These are phyloP conservation scores for Scheffersomyces coipomensis DNA, from an alignment of 805 yeast genomes.

Conservation along the genomic window DNA sequence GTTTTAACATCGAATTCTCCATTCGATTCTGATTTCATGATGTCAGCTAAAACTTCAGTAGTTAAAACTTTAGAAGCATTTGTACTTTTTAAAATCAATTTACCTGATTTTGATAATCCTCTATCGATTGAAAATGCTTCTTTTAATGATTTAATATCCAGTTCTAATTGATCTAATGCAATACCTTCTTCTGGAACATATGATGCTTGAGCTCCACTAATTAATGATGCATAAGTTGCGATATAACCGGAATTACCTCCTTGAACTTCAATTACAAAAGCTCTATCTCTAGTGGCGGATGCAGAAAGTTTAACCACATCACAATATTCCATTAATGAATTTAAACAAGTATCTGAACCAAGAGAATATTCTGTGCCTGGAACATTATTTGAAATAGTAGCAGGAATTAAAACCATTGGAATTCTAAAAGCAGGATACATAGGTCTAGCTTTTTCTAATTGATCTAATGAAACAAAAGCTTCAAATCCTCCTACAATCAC, in stretches of 20 bases:
- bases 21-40: slow-evolving; percentile 74
- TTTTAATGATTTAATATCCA: slow-evolving; percentile 70
- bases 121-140: slow-evolving; percentile 68
- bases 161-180: slow-evolving; percentile 62
- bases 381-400: slow-evolving; percentile 95
- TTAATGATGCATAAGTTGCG: slow-evolving; percentile 81
- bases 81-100: slow-evolving; percentile 80
- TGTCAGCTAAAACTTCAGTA: slow-evolving; percentile 78
- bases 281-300: slow-evolving; percentile 89
- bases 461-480: slow-evolving; percentile 84
- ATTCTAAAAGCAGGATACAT: slow-evolving; percentile 89
- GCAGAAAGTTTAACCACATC: slow-evolving; percentile 95
- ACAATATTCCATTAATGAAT: slow-evolving; percentile 86
- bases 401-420: slow-evolving; percentile 91
- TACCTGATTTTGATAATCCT: slow-evolving; percentile 83
- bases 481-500: slow-evolving; percentile 95
- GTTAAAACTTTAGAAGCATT: slow-evolving; percentile 80
- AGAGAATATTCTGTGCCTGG: slow-evolving; percentile 98
- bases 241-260: slow-evolving; percentile 96
- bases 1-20: slow-evolving; percentile 87
- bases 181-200: slow-evolving; percentile 89
- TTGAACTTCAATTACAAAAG: slow-evolving; percentile 95
- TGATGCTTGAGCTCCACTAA: slow-evolving; percentile 87
- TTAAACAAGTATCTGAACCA: slow-evolving; percentile 95
- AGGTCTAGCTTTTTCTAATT: slow-evolving; percentile 72